Conservation (phyloP, 2,329 filamentous ascomycete species). For the Colletotrichum eremochloae region DNA sequence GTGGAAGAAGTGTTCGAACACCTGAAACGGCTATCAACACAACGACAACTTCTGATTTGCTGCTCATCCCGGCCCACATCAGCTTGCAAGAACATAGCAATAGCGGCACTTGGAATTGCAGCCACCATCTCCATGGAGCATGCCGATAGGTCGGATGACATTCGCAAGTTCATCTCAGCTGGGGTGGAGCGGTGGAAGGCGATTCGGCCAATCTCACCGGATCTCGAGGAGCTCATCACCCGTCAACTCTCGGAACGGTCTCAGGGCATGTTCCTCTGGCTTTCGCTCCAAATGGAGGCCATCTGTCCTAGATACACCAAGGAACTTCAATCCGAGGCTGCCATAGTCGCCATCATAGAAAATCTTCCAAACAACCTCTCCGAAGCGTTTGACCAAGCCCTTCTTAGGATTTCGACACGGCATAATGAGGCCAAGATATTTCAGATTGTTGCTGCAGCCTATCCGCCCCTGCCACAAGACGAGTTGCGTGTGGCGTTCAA, state of each 20-base stretch:
- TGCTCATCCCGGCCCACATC: slow-evolving; percentile 7
- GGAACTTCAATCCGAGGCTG: neutral
- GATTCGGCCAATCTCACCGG: neutral
- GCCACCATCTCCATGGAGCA: neutral
- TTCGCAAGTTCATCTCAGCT: neutral
- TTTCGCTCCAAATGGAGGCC: neutral
- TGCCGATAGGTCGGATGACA: neutral
- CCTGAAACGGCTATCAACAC: neutral
- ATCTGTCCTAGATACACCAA: neutral
- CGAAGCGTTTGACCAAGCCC: neutral
- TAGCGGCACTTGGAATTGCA: neutral
- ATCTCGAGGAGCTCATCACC: neutral
- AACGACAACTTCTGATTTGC: neutral
- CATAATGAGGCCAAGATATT: neutral
- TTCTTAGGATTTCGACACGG: neutral
- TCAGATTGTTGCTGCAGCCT: neutral
- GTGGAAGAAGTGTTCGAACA: neutral
- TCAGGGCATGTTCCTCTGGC: neutral
- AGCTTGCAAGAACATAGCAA: neutral
- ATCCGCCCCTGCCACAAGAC: neutral
- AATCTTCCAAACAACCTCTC: neutral
- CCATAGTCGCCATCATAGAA: neutral
- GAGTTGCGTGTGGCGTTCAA: neutral
- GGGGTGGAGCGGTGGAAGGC: neutral
- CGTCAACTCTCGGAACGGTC: neutral